Conservation (phyloP, 495 filamentous ascomycete species). For the Xylaria scruposa region DNA sequence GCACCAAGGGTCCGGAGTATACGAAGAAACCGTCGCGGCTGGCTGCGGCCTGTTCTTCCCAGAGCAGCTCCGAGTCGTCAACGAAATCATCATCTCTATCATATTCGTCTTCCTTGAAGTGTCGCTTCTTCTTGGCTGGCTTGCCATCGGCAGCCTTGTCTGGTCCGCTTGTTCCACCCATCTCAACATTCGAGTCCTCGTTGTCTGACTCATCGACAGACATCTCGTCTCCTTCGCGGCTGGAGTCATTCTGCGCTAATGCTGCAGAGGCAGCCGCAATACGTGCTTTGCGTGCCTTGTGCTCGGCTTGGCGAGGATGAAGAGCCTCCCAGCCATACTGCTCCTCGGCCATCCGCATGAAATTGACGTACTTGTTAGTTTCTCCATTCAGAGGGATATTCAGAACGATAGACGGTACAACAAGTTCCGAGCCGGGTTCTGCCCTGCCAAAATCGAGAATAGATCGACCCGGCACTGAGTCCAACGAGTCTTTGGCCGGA, state of each 20-base stretch:
- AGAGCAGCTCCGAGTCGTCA: conserved; percentile 92
- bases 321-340: conserved; percentile 93
- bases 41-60: conserved; percentile 94
- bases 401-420: conserved; percentile 81
- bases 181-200: conserved; percentile 77
- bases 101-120: conserved; percentile 93
- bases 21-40: conserved; percentile 93
- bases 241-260: conserved; percentile 74
- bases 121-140: conserved; percentile 70
- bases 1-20: conserved; percentile 83
- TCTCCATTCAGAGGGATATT: conserved; percentile 80
- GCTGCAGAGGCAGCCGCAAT: conserved; percentile 85
- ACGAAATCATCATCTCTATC: conserved; percentile 97
- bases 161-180: conserved; percentile 68
- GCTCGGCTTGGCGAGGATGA: conserved; percentile 87
- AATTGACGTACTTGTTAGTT: conserved; percentile 90
- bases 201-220: conserved; percentile 70
- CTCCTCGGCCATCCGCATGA: conserved; percentile 90
- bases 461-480: conserved; percentile 50
- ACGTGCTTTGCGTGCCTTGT: conserved; percentile 76
- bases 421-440: conserved; percentile 53
- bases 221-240: conserved; percentile 78
- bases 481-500: conserved; percentile 48
- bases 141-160: conserved; percentile 66
- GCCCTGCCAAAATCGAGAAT: conserved; percentile 60